Conservation (phyloP, 306 rosid genomes). For the Lotus japonicus region DNA sequence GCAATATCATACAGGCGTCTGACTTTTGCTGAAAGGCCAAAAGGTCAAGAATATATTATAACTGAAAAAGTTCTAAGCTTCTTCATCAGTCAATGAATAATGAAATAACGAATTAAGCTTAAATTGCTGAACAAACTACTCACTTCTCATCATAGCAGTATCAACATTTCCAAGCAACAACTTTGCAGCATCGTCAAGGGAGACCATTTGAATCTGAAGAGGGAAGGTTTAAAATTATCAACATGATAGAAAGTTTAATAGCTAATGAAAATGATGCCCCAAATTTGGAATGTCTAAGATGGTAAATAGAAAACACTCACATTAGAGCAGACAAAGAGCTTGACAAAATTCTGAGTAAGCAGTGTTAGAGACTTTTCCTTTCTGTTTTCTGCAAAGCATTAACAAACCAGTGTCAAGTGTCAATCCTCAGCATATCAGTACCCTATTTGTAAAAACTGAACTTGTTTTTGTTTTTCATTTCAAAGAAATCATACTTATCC, state of each 20-base stretch:
- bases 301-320: slow-evolving; percentile 33
- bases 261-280: not conserved
- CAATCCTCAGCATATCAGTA: not conserved
- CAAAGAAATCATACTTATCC: not conserved
- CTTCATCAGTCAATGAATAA: not conserved
- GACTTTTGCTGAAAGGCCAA: slow-evolving; percentile 56
- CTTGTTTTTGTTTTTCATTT: not conserved
- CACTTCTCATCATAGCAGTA: slow-evolving; percentile 64
- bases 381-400: slow-evolving; percentile 44
- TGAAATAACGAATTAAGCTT: not conserved
- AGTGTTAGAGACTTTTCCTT: slow-evolving; percentile 73
- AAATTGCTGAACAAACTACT: slow-evolving; percentile 26
- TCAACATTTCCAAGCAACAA: slow-evolving; percentile 62
- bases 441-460: not conserved
- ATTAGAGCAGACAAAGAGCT: slow-evolving; percentile 71
- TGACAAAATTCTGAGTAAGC: slow-evolving; percentile 78
- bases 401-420: not conserved
- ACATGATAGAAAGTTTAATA: not conserved
- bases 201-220: slow-evolving; percentile 45
- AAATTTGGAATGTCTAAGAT: not conserved
- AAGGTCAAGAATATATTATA: not conserved
- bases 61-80: slow-evolving; percentile 8
- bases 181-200: slow-evolving; percentile 76
- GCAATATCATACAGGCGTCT: slow-evolving; percentile 87
- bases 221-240: not conserved